phyloP scores from a whole-genome alignment of 1,284 basidiomycete species.

The Ustilago cynodontis region DNA sequence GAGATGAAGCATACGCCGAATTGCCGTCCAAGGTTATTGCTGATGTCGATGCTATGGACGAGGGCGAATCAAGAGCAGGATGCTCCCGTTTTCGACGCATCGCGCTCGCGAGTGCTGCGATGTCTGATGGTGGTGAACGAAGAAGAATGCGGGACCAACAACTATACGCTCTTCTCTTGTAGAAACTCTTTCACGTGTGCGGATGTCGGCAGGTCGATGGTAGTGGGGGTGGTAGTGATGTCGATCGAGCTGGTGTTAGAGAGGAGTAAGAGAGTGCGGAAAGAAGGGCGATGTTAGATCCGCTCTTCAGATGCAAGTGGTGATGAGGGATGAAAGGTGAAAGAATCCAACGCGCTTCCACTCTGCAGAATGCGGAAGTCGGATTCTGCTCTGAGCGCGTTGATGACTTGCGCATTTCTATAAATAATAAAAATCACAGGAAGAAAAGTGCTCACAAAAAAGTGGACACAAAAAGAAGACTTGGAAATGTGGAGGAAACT shows the following conservation, averaged over 20 bases:
- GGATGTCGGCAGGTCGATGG: neutral
- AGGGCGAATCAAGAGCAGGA: neutral
- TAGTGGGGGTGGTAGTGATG: neutral
- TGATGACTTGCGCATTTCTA: conserved; percentile 7
- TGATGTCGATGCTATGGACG: conserved; percentile 13
- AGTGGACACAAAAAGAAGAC: neutral
- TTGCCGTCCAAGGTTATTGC: neutral
- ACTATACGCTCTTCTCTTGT: neutral
- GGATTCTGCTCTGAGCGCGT: neutral
- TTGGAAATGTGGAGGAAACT: conserved; percentile 31
- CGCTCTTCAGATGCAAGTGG: neutral
- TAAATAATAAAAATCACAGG: conserved; percentile 11
- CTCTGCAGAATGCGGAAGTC: conserved; percentile 28
- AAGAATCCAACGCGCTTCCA: conserved; percentile 14
- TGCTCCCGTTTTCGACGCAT: neutral
- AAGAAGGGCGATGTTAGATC: neutral
- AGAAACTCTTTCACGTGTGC: neutral
- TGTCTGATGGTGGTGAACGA: neutral
- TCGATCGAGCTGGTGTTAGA: neutral
- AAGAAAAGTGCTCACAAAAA: conserved; percentile 16
- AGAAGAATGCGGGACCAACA: neutral
- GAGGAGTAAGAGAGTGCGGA: neutral
- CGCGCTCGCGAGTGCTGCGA: neutral
- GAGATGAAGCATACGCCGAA: neutral
- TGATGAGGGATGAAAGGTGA: conserved; percentile 2